Evolutionary conservation across 768 basidiomycete species (phyloP).

Genomic region (Psilocybe subaeruginosa): DNA sequence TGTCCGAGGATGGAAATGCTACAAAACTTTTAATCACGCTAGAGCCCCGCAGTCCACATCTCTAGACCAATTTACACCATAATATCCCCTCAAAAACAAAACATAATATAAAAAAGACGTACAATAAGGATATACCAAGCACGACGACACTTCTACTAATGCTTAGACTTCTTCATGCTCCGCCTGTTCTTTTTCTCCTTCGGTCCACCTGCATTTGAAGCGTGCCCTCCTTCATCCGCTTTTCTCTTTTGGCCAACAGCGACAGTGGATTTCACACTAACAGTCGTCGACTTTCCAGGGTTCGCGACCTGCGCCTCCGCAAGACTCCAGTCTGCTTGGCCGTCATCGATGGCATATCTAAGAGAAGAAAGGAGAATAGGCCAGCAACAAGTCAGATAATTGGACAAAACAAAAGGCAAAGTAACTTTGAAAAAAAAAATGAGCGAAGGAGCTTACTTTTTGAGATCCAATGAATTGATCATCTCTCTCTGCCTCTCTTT

Average conservation of each 20-base stretch:
- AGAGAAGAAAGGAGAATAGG: constrained; percentile 5
- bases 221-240: constrained; percentile 30
- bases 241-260: constrained; percentile 62
- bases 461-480: constrained; percentile 86
- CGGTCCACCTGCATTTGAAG: constrained; percentile 18
- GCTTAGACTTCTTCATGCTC: constrained; percentile 49
- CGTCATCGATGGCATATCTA: constrained; percentile 79
- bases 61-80: background rate
- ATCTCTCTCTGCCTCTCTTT: constrained; percentile 84
- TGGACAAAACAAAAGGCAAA: constrained; percentile 11
- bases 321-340: constrained; percentile 68
- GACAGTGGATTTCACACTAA: constrained; percentile 67
- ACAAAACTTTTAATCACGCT: background rate
- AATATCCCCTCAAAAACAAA: background rate
- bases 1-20: background rate
- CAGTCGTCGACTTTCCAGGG: constrained; percentile 63
- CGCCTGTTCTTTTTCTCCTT: constrained; percentile 54
- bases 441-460: constrained; percentile 62
- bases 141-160: constrained; percentile 22
- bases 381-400: constrained; percentile 13
- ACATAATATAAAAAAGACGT: constrained; percentile 2
- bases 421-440: constrained; percentile 9
- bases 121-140: background rate
- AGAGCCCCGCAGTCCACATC: background rate
- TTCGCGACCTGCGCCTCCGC: constrained; percentile 74